Percentiles rank a stretch among this genome's conserved stretches.
Evolutionary conservation across 78 protist species (phyloP).

Genomic region (Dictyostelium brefeldianum): DNA sequence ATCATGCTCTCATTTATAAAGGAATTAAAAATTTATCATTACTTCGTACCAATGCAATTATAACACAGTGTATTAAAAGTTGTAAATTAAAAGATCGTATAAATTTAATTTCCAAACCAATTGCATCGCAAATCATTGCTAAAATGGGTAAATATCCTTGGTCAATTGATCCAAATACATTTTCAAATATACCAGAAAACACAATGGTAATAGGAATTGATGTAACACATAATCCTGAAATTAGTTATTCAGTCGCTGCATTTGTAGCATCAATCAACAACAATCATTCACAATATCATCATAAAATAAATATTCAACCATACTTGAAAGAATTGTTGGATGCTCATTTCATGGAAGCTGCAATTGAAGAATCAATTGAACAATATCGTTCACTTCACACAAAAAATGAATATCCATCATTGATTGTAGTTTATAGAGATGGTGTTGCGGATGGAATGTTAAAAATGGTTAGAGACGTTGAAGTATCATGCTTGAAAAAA

Average conservation of each 20-base stretch:
- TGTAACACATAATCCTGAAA: conserved; percentile 66
- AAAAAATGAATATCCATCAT: conserved; percentile 43
- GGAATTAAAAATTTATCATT: not conserved
- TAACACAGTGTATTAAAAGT: conserved; percentile 40
- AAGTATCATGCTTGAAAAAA: conserved; percentile 4
- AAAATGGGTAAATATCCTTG: conserved; percentile 54
- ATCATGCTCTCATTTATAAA: not conserved
- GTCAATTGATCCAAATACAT: not conserved
- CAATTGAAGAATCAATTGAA: not conserved
- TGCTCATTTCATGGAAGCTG: not conserved
- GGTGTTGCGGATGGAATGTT: conserved; percentile 89
- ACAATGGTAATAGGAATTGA: conserved; percentile 77
- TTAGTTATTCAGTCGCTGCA: conserved; percentile 48
- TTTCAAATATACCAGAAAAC: conserved; percentile 10
- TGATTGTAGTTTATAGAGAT: conserved; percentile 81
- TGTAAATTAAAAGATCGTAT: not conserved
- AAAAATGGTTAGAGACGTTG: not conserved
- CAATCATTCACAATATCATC: not conserved
- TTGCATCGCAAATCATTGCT: conserved; percentile 25
- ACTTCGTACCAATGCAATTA: not conserved
- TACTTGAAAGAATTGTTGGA: conserved; percentile 49
- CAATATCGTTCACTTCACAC: not conserved
- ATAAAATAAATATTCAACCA: conserved; percentile 29
- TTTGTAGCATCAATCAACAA: conserved; percentile 43
- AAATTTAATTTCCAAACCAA: conserved; percentile 13